A percentile compares a stretch with the other conserved stretches of the same genome.
These are phyloP conservation scores for Brassica nigra DNA, from an alignment of 345 rosid species.

Conservation along the genomic window DNA sequence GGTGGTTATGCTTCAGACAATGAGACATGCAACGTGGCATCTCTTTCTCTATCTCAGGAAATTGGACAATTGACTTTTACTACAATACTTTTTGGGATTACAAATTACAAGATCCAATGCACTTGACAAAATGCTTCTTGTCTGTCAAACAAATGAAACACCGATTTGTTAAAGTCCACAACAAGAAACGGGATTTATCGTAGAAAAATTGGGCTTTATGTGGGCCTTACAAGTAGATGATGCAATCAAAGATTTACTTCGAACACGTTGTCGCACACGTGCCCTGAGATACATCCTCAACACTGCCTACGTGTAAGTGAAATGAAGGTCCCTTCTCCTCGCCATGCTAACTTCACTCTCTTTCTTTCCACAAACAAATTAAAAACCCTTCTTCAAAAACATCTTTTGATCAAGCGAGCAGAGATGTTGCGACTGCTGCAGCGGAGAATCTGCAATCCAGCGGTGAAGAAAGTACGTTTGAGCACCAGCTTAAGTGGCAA, in stretches of 20 bases:
- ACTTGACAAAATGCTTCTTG: conserved; percentile 11
- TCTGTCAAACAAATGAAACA: background rate
- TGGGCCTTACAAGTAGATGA: background rate
- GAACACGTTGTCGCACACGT: conserved; percentile 30
- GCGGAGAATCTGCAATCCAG: conserved; percentile 8
- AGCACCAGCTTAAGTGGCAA: conserved; percentile 36
- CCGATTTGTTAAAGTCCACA: conserved; percentile 6
- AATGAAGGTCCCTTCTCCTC: background rate
- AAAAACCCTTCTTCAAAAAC: background rate
- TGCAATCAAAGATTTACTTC: background rate
- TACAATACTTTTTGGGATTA: background rate
- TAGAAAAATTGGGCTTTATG: background rate
- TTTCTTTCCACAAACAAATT: background rate
- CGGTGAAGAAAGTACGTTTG: conserved; percentile 32
- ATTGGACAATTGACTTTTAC: conserved; percentile 11
- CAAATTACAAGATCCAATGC: conserved; percentile 25
- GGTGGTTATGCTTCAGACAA: conserved; percentile 31
- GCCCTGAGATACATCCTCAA: background rate
- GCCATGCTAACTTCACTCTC: background rate
- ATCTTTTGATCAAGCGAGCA: background rate
- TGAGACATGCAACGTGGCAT: conserved; percentile 25
- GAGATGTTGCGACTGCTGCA: conserved; percentile 16
- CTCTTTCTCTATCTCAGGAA: background rate
- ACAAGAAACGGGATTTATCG: background rate
- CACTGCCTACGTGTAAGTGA: background rate